Conservation (phyloP, 2,329 filamentous ascomycete species). For the Cyphellophora attinorum region DNA sequence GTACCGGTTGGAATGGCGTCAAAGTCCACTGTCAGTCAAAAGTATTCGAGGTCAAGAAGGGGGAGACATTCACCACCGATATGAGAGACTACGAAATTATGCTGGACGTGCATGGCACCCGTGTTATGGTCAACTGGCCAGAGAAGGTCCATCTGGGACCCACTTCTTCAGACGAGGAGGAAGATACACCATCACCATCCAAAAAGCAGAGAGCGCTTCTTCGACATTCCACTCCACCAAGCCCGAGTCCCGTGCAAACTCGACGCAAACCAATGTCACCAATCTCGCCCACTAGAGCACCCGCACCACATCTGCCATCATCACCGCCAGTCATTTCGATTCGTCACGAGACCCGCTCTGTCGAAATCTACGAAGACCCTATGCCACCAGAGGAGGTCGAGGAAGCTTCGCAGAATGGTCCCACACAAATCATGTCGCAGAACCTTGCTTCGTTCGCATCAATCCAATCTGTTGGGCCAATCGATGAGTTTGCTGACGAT, state of each 20-base stretch:
- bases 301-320: slow-evolving; percentile 35
- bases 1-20: slow-evolving; percentile 90
- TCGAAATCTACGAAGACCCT: slow-evolving; percentile 64
- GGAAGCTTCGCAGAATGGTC: slow-evolving; percentile 7
- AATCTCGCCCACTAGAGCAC: slow-evolving; percentile 58
- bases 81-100: slow-evolving; percentile 84
- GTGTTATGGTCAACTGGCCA: slow-evolving; percentile 85
- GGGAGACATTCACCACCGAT: slow-evolving; percentile 81
- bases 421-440: slow-evolving; percentile 24
- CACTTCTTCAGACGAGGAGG: slow-evolving; percentile 34
- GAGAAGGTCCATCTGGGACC: slow-evolving; percentile 31
- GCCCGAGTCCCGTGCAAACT: slow-evolving; percentile 44
- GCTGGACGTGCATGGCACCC: slow-evolving; percentile 86
- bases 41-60: slow-evolving; percentile 77
- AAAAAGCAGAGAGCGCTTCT: slow-evolving; percentile 31
- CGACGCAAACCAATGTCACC: slow-evolving; percentile 61
- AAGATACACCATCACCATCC: slow-evolving; percentile 39
- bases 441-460: slow-evolving; percentile 15
- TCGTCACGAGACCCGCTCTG: slow-evolving; percentile 17
- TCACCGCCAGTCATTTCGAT: slow-evolving; percentile 22
- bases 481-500: slow-evolving; percentile 47
- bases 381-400: slow-evolving; percentile 21
- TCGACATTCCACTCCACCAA: slow-evolving; percentile 22
- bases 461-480: slow-evolving; percentile 6
- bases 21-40: slow-evolving; percentile 86